Conservation (phyloP, 2,329 filamentous ascomycete genomes). For the Penicillium vulpinum region DNA sequence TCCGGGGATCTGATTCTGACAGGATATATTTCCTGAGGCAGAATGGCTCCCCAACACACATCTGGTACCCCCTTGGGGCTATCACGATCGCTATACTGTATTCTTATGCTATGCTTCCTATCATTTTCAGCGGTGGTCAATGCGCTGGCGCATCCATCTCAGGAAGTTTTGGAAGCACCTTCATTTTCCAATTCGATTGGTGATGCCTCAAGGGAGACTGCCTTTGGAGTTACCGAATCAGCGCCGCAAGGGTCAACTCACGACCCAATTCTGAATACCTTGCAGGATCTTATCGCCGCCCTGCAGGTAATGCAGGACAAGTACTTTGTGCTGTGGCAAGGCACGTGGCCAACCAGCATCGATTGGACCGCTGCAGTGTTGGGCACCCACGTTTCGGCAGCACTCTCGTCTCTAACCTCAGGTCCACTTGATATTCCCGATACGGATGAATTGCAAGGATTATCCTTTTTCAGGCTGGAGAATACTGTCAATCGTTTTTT, state of each 20-base stretch:
- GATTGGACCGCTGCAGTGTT: constrained; percentile 92
- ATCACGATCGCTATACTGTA: constrained; percentile 16
- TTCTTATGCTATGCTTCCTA: constrained; percentile 27
- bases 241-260: constrained; percentile 9
- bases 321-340: constrained; percentile 75
- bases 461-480: constrained; percentile 56
- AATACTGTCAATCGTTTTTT: constrained; percentile 85
- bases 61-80: constrained; percentile 11
- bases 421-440: constrained; percentile 49
- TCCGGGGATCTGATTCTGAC: constrained; percentile 6
- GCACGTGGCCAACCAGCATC: constrained; percentile 81
- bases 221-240: constrained; percentile 7
- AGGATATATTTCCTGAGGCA: constrained; percentile 10
- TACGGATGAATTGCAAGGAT: constrained; percentile 17
- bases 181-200: background rate
- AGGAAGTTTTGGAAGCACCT: constrained; percentile 21
- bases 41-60: constrained; percentile 18
- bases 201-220: constrained; percentile 10
- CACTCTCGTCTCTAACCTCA: constrained; percentile 67
- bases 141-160: constrained; percentile 34
- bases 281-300: constrained; percentile 57
- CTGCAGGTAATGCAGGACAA: constrained; percentile 73
- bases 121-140: constrained; percentile 21
- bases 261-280: constrained; percentile 29
- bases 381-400: constrained; percentile 74